Evolutionary conservation across 768 basidiomycete genomes (phyloP), one percentile per base, ranked within the genome.

Genomic region (Cyclocybe aegerita): DNA sequence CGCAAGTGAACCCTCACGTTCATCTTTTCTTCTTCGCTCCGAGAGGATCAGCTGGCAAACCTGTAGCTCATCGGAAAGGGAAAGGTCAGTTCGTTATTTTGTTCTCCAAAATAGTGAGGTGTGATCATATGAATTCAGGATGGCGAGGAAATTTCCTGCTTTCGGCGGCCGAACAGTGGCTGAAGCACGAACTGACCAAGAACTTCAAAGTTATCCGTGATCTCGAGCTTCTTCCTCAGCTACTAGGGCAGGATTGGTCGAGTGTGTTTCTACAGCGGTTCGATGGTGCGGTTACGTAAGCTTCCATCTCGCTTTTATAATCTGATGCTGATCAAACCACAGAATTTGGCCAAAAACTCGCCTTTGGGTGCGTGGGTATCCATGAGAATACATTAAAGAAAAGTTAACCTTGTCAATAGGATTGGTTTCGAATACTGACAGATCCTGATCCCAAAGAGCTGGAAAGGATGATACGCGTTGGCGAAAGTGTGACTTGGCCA

Each of bases 141-240:
- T 98, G 96, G 97, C 74, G 96, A 63, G 97, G 95, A 42, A 97
- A 97, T 42, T 98, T 93, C 65, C 60, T 98, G 14, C 70, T 98
- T 8, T 93, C 92, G 2, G 94, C 94, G 1, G 87, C 88, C 3
- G 94, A 98, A 65, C 94, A 96, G 58, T 94, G 90, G 83, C 76
- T 97, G 53, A 98, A 98, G 65, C 81, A 97, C 38, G 96, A 98
- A 64, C 73, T 99, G 9, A 90, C 93, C 4, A 98, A 98, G 76
- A 97, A 98, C 63, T 95, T 96, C 78, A 93, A 91, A 72, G 90
- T 98, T 44, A 99, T 99, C 51, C 87, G 97, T 37, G 97, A 98
- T 65, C 79, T 99, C 1, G 97, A 99, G 63, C 80, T 99, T 15
- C 76, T 98, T 48, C 97, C 97, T n/a, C 87, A 93, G 51, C 60